Conservation (phyloP, 768 basidiomycete genomes). For the Gelatoporia subvermispora region DNA sequence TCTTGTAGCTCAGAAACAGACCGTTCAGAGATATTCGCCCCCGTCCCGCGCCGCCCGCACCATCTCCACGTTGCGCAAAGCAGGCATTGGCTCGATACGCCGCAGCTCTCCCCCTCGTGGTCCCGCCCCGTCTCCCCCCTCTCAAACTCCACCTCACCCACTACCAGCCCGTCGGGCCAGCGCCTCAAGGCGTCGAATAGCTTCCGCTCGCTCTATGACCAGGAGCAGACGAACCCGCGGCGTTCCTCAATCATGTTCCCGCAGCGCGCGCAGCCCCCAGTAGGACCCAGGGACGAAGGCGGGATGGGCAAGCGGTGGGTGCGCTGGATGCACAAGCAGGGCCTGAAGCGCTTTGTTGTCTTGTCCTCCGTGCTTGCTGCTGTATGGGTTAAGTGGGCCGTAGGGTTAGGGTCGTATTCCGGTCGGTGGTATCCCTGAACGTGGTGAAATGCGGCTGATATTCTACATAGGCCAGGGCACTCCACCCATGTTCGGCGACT, state of each 20-base stretch:
- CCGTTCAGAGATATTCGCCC: conserved; percentile 49
- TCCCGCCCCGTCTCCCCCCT: conserved; percentile 44
- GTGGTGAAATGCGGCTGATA: not conserved
- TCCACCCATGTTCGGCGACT: conserved; percentile 88
- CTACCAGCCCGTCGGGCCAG: conserved; percentile 21
- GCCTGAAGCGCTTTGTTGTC: conserved; percentile 54
- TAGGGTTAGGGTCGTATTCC: conserved; percentile 78
- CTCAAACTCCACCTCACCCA: conserved; percentile 21
- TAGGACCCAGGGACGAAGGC: conserved; percentile 19
- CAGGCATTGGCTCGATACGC: conserved; percentile 54
- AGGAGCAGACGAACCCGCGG: conserved; percentile 10
- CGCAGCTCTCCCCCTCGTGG: conserved; percentile 41
- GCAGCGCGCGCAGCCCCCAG: conserved; percentile 1
- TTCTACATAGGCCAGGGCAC: conserved; percentile 49
- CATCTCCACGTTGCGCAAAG: conserved; percentile 51
- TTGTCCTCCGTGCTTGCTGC: conserved; percentile 50
- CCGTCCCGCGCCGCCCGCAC: conserved; percentile 62
- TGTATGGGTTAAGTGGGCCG: conserved; percentile 57
- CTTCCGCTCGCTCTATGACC: conserved; percentile 42
- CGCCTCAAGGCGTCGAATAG: conserved; percentile 24
- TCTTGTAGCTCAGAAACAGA: conserved; percentile 27
- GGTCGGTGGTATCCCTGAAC: conserved; percentile 42
- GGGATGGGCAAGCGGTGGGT: conserved; percentile 61
- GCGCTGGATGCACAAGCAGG: conserved; percentile 74
- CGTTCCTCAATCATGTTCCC: conserved; percentile 1